Percentiles rank a stretch among this genome's conserved stretches.
These are phyloP conservation scores for Phlebopus sp. DNA, from an alignment of 1,284 basidiomycete genomes.

Conservation along the genomic window DNA sequence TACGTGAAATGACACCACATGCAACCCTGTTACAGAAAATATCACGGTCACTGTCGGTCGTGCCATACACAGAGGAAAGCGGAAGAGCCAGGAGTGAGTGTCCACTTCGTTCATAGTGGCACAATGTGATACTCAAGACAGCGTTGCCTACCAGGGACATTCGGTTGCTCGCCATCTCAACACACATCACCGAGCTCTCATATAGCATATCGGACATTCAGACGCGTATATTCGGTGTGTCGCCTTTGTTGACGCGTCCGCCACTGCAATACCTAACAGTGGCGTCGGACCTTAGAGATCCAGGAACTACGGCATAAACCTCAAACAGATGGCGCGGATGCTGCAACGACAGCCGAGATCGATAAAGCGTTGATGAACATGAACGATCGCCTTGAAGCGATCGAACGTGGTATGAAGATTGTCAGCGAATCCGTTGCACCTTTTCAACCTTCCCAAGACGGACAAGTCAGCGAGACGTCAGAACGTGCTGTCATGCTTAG, in stretches of 20 bases:
- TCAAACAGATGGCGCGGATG: conserved; percentile 51
- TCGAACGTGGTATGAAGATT: conserved; percentile 65
- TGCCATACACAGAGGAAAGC: conserved; percentile 45
- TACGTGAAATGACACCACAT: conserved; percentile 34
- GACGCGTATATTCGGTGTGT: conserved; percentile 78
- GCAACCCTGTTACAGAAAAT: conserved; percentile 51
- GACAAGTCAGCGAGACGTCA: conserved; percentile 37
- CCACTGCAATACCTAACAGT: conserved; percentile 11
- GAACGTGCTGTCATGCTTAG: conserved; percentile 57
- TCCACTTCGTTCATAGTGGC: conserved; percentile 10
- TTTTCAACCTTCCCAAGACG: conserved; percentile 47
- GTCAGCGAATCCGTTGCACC: conserved; percentile 64
- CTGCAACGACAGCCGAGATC: conserved; percentile 62
- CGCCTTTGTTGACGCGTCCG: conserved; percentile 3
- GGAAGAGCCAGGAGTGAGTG: conserved; percentile 58
- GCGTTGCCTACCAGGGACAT: conserved; percentile 53
- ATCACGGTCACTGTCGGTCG: conserved; percentile 59
- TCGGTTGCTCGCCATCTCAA: conserved; percentile 71
- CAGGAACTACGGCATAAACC: conserved; percentile 82
- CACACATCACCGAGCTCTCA: conserved; percentile 78
- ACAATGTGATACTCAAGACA: conserved; percentile 29
- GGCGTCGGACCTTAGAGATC: conserved; percentile 52
- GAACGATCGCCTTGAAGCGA: conserved; percentile 75
- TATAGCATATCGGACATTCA: conserved; percentile 83
- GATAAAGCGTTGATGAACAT: conserved; percentile 78